Evolutionary conservation across 225 moss, liverwort and hornwort genomes (phyloP).

Genomic region (Thuidium tamariscinum): DNA sequence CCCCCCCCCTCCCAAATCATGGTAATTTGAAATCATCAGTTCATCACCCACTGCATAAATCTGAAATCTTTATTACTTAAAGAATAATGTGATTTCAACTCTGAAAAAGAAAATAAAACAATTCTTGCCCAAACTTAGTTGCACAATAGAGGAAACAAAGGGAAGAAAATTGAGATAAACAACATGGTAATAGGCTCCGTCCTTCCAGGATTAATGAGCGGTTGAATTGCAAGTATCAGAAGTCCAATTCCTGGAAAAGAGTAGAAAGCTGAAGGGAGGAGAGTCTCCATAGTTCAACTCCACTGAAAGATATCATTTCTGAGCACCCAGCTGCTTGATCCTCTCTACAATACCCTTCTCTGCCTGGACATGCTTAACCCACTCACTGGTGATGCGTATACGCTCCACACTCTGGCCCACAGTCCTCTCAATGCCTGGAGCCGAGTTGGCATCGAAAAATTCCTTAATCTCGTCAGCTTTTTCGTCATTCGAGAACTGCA

Average conservation of each 20-base stretch:
- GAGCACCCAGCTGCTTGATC: slow-evolving; percentile 29
- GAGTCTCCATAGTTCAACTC: neutral
- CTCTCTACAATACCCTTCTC: slow-evolving; percentile 36
- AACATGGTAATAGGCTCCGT: neutral
- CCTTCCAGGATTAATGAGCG: neutral
- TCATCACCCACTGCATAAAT: neutral
- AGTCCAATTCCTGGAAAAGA: neutral
- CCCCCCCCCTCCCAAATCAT: neutral
- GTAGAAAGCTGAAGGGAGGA: neutral
- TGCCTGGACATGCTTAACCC: slow-evolving; percentile 56
- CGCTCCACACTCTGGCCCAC: slow-evolving; percentile 64
- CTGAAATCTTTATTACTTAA: neutral
- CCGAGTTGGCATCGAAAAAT: slow-evolving; percentile 48
- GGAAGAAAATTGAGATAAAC: neutral
- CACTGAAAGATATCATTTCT: slow-evolving; percentile 7
- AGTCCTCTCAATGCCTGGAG: slow-evolving; percentile 59
- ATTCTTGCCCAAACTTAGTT: neutral
- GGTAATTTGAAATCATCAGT: neutral
- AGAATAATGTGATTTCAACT: neutral
- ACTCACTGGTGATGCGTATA: slow-evolving; percentile 46
- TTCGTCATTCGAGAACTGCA: slow-evolving; percentile 55
- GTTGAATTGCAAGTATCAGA: neutral
- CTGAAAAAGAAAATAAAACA: neutral
- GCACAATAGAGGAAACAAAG: neutral
- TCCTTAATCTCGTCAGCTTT: slow-evolving; percentile 63